Base-by-base conservation (phyloP, 768 basidiomycete genomes). In the Tylopilus sp. region DNA sequence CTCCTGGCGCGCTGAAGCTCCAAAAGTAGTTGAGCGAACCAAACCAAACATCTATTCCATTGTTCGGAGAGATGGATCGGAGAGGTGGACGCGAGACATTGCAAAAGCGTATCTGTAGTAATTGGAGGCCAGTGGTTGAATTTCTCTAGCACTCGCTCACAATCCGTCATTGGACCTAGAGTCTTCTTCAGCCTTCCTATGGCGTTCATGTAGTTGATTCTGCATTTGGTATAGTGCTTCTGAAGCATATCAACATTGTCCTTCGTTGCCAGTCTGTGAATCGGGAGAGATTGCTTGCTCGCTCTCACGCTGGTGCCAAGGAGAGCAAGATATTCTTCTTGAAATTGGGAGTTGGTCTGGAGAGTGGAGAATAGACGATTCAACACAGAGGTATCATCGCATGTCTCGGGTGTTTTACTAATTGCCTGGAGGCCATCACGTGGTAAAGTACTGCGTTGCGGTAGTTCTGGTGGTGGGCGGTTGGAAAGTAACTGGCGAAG, bases 1-100 rank as follows among this genome's bases (percentile, higher is more conserved):
- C n/a, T n/a, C n/a, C n/a, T n/a, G n/a, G n/a, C n/a, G n/a, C n/a
- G n/a, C n/a, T n/a, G n/a, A n/a, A n/a, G n/a, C n/a, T n/a, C n/a
- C n/a, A n/a, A n/a, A n/a, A n/a, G n/a, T n/a, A n/a, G n/a, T n/a
- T n/a, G n/a, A n/a, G n/a, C n/a, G n/a, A n/a, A n/a, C n/a, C n/a
- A n/a, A n/a, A n/a, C n/a, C n/a, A 78, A 46, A 49, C 48, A 59
- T 11, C 52, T 42, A 40, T 49, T 45, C 75, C 76, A 77, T 40
- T 10, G 5, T 41, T 9, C 2, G 1, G 62, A 38, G 12, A 70
- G 26, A 9, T 3, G 5, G 11, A 26, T 21, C 6, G 17, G 43
- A 5, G 43, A 28, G 10, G 28, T 19, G 28, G 43, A 44, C 6
- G 43, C 43, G 5, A 48, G 46, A 28, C 34, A 48, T 37, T 26